Percentiles rank a stretch among this genome's conserved stretches.
Evolutionary conservation across 202 grass and related monocot species (phyloP).

Genomic region (Zoysia matrella): DNA sequence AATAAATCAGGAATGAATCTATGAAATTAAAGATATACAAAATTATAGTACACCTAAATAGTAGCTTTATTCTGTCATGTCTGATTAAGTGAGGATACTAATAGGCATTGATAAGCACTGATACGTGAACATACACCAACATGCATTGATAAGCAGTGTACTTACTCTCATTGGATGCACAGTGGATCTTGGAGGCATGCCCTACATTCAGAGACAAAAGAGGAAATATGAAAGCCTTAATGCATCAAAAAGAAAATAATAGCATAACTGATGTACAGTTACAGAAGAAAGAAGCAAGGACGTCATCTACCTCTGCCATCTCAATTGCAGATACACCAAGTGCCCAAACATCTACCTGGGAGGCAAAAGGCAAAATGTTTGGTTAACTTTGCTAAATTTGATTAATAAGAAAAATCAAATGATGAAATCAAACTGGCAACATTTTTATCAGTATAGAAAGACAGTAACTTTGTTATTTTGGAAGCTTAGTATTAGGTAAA

Average conservation of each 20-base stretch:
- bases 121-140: constrained; percentile 36
- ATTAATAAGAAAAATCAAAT: constrained; percentile 31
- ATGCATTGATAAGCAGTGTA: constrained; percentile 35
- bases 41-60: constrained; percentile 35
- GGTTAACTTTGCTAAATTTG: constrained; percentile 22
- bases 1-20: constrained; percentile 11
- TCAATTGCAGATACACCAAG: constrained; percentile 99
- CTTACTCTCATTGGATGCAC: constrained; percentile 99
- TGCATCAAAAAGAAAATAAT: not conserved
- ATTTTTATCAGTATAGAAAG: constrained; percentile 4
- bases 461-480: constrained; percentile 1
- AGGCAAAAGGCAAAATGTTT: constrained; percentile 22
- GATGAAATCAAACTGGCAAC: constrained; percentile 16
- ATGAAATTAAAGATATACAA: constrained; percentile 9
- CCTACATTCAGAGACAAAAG: constrained; percentile 54
- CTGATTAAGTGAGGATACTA: constrained; percentile 29
- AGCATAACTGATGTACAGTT: not conserved
- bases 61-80: constrained; percentile 26
- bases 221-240: constrained; percentile 13
- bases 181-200: constrained; percentile 91
- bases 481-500: no score
- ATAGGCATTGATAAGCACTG: constrained; percentile 27
- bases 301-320: constrained; percentile 85
- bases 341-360: constrained; percentile 98
- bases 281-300: constrained; percentile 53